Conservation (phyloP, 805 yeast genomes). For the Priceomyces medius region DNA sequence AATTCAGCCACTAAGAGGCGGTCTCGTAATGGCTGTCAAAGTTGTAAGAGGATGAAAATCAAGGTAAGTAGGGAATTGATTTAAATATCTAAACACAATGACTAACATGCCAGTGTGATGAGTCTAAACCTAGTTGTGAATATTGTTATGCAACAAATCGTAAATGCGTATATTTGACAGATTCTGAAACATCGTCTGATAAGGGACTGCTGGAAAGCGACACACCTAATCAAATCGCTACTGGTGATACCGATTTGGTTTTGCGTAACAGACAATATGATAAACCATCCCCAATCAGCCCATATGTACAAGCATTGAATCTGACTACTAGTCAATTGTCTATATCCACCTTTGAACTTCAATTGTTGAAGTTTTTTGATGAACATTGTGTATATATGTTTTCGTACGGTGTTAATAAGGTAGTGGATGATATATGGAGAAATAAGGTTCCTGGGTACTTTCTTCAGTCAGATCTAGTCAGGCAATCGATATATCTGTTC, state of each 20-base stretch:
- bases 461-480: conserved; percentile 22
- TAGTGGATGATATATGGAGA: conserved; percentile 25
- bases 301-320: conserved; percentile 18
- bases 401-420: conserved; percentile 21
- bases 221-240: too few species aligned
- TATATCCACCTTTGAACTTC: conserved; percentile 11
- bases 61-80: conserved; percentile 7
- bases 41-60: conserved; percentile 15
- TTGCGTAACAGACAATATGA: neutral
- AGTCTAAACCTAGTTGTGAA: conserved; percentile 24
- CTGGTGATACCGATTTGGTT: neutral
- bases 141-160: conserved; percentile 24
- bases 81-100: neutral
- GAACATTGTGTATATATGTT: conserved; percentile 26
- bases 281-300: conserved; percentile 17
- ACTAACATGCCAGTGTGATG: conserved; percentile 18
- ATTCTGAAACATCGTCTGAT: neutral
- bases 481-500: conserved; percentile 24
- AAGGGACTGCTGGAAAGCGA: too few species aligned
- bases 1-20: too few species aligned
- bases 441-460: conserved; percentile 25
- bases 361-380: conserved; percentile 19
- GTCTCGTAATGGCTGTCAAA: conserved; percentile 9
- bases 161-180: conserved; percentile 18
- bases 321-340: conserved; percentile 18